Evolutionary conservation across 2,329 filamentous ascomycete species (phyloP), one percentile per base, ranked within the genome.

Genomic region (Hypoxylon sp.): DNA sequence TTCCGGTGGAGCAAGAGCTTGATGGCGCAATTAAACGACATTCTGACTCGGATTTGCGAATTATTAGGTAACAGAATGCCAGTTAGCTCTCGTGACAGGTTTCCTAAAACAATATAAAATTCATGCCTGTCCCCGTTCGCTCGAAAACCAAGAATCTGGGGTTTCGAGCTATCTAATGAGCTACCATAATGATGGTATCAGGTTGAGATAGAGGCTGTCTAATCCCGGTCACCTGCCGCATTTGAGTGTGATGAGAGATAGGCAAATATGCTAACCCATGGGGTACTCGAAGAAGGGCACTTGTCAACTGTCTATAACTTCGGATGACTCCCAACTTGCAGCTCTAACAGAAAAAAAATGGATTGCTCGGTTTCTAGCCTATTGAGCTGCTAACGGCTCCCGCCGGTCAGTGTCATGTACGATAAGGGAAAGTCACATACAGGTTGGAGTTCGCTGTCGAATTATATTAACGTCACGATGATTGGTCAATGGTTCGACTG

Each of bases 21-120:
- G 62, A 70, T 70, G 65, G 68, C 65, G 68, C 38, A 65, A 70
- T 65, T 70, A 68, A 46, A 68, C 68, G 61, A 65, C 61, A 68
- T 68, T 60, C 61, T 65, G 59, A 63, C 45, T 65, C 38, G 49
- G 50, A 61, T 68, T 70, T 60, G 65, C 65, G 50, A 63, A 62
- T 68, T 55, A 68, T 70, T 70, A 68, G 55, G 68, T 70, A 70
- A 70, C 65, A 65, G 50, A 53, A 60, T 51, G 7, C 49, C 32
- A 41, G 55, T 51, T 32, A 68, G 61, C 60, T 57, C 65, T 63
- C 60, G 64, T 65, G 65, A 65, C 61, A 46, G 23, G 25, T 63
- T 70, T 68, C 61, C 68, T 58, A 65, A 63, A 70, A 48, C 21
- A 49, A 55, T 61, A 68, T 60, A 70, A 70, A 60, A 17, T 34